A percentile compares a stretch with the other conserved stretches of the same genome.
These are phyloP conservation scores for Peronospora destructor DNA, from an alignment of 352 stramenopile genomes.

Conservation along the genomic window DNA sequence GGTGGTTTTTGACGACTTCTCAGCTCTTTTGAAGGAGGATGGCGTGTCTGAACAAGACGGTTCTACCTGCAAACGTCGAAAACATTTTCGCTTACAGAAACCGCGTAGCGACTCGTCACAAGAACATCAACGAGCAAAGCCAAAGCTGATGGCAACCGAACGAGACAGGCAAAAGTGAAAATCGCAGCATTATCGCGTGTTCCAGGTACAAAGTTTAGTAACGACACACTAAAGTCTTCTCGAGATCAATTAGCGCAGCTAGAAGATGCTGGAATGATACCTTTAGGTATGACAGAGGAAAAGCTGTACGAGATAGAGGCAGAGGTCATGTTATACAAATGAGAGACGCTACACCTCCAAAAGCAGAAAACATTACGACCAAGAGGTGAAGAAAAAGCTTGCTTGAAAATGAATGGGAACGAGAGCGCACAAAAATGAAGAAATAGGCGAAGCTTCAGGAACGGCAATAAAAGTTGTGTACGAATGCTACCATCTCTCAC, in stretches of 20 bases:
- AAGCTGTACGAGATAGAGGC: slow-evolving; percentile 74
- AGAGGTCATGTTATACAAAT: slow-evolving; percentile 81
- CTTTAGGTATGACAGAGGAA: slow-evolving; percentile 71
- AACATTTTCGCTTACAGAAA: too few relatives aligned
- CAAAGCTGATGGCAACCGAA: slow-evolving; percentile 1
- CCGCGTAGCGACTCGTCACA: slow-evolving; percentile 14
- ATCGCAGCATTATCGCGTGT: neutral
- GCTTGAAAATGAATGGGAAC: slow-evolving; percentile 58
- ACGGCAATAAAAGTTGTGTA: slow-evolving; percentile 62
- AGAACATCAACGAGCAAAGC: slow-evolving; percentile 4
- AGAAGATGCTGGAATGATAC: slow-evolving; percentile 17
- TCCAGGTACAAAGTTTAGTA: slow-evolving; percentile 8
- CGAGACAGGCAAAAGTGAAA: too few relatives aligned
- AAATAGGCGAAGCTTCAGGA: slow-evolving; percentile 61
- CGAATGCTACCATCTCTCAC: slow-evolving; percentile 52
- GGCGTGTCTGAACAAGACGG: slow-evolving; percentile 11
- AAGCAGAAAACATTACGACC: slow-evolving; percentile 61
- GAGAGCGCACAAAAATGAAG: slow-evolving; percentile 67
- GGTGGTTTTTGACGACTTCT: slow-evolving; percentile 40
- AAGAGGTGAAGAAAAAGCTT: slow-evolving; percentile 56
- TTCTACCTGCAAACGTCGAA: slow-evolving; percentile 13
- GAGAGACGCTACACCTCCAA: slow-evolving; percentile 71
- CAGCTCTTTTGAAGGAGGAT: slow-evolving; percentile 13
- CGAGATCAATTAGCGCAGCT: slow-evolving; percentile 6
- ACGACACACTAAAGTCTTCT: slow-evolving; percentile 3